phyloP scores from a whole-genome alignment of 495 filamentous ascomycete species.

The Parachaetomium inaequale region DNA sequence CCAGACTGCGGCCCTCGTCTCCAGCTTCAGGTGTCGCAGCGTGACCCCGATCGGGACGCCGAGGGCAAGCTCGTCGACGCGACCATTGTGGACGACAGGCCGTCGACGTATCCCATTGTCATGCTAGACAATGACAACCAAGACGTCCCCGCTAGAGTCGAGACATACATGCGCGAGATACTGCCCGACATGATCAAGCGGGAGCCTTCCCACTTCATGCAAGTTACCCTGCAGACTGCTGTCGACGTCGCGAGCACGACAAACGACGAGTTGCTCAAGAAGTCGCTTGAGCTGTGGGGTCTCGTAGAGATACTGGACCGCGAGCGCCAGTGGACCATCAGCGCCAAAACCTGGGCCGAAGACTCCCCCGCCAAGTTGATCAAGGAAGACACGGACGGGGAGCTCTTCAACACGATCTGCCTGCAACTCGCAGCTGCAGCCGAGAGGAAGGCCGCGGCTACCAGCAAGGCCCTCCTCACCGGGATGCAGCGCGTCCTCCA shows the following conservation, averaged over 20 bases:
- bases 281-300: conserved; percentile 71
- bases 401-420: conserved; percentile 52
- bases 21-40: conserved; percentile 53
- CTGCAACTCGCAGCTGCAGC: conserved; percentile 70
- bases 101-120: conserved; percentile 42
- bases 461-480: conserved; percentile 66
- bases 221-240: conserved; percentile 60
- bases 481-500: conserved; percentile 74
- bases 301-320: conserved; percentile 69
- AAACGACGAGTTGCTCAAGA: conserved; percentile 61
- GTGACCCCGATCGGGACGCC: conserved; percentile 44
- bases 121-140: conserved; percentile 65
- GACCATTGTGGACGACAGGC: conserved; percentile 31
- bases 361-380: conserved; percentile 34
- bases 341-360: conserved; percentile 33
- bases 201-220: conserved; percentile 66
- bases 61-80: conserved; percentile 36
- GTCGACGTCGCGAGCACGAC: conserved; percentile 51
- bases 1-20: conserved; percentile 54
- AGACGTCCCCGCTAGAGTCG: conserved; percentile 63
- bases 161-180: conserved; percentile 65
- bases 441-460: conserved; percentile 65
- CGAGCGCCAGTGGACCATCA: conserved; percentile 63
- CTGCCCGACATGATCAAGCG: conserved; percentile 58
- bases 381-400: conserved; percentile 41